These are phyloP conservation scores for Retiboletus flavoniger DNA, from an alignment of 1,284 basidiomycete species.

Conservation along the genomic window DNA sequence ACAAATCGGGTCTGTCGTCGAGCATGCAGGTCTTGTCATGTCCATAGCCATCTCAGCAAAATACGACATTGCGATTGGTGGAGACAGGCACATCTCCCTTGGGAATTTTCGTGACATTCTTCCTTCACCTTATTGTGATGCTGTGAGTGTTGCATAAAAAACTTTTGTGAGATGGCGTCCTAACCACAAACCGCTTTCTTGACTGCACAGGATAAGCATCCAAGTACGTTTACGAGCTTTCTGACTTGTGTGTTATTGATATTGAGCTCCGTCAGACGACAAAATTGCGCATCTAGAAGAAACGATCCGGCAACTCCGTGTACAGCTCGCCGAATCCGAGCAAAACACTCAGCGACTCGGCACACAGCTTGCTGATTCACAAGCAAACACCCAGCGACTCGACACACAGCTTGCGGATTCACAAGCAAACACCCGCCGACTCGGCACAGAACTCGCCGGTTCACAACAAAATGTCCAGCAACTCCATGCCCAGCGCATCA, in stretches of 20 bases:
- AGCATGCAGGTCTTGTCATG: neutral
- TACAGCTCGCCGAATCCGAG: neutral
- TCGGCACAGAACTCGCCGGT: too few species aligned
- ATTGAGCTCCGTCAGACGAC: neutral
- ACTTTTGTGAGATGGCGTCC: too few species aligned
- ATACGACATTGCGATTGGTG: neutral
- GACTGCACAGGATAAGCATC: neutral
- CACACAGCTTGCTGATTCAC: too few species aligned
- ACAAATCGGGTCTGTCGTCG: slow-evolving; percentile 4
- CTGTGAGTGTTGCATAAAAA: neutral
- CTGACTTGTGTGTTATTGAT: too few species aligned
- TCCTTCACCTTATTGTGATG: neutral
- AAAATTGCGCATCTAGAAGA: slow-evolving; percentile 1
- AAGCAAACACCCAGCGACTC: too few species aligned
- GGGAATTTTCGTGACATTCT: neutral
- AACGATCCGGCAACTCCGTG: neutral
- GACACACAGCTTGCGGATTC: too few species aligned
- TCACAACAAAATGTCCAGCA: too few species aligned
- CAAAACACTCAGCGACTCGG: too few species aligned
- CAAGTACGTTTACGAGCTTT: neutral
- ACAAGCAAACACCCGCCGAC: too few species aligned
- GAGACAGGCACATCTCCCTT: neutral
- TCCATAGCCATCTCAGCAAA: slow-evolving; percentile 9
- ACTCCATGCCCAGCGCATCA: too few species aligned
- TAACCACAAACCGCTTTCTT: neutral